Base-by-base conservation (phyloP, 2,329 filamentous ascomycete species). In the Purpureocillium takamizusanense region DNA sequence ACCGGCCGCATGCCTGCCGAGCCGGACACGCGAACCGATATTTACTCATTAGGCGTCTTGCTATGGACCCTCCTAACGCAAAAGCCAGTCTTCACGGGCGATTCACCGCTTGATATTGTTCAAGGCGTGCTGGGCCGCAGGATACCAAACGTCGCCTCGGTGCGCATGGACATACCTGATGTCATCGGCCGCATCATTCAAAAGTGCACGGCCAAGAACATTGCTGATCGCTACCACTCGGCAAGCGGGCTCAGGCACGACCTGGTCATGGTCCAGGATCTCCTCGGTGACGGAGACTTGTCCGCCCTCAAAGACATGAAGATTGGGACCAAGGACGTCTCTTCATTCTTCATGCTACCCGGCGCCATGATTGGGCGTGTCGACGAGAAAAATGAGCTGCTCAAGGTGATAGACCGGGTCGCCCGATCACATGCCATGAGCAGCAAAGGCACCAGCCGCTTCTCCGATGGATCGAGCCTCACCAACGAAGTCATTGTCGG, bases 1-100 rank as follows among this genome's bases (percentile, higher is more conserved):
- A 95, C 90, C 3, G 90, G 90, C 12, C 81, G 90, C 15, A 83
- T 95, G 74, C 86, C 88, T 3, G 87, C 86, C 4, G 89, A 95
- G 57, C 90, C 90, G 2, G 90, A 95, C 60, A 86, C 77, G 32
- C 77, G 90, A 31, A 95, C 90, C 13, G 90, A 97, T 59, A 94
- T 95, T 25, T 95, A 95, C 63, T 89, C 86, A 1, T 67, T 95
- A 1, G 90, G 90, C 4, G 81, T 95, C 30, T 61, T 95, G 2
- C 90, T 95, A 57, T 95, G 87, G 83, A 86, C 77, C 8, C 75
- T 94, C 52, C 67, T 94, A 33, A 85, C 86, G 2, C 86, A 88
- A 21, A 76, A 81, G 50, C 76, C 84, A 3, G 83, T 87, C 0
- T 95, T 92, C 47, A 81, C 83, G 28, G 90, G 86, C 9, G 73